These are phyloP conservation scores for Medicago lupulina DNA, from an alignment of 306 rosid species.

Conservation along the genomic window DNA sequence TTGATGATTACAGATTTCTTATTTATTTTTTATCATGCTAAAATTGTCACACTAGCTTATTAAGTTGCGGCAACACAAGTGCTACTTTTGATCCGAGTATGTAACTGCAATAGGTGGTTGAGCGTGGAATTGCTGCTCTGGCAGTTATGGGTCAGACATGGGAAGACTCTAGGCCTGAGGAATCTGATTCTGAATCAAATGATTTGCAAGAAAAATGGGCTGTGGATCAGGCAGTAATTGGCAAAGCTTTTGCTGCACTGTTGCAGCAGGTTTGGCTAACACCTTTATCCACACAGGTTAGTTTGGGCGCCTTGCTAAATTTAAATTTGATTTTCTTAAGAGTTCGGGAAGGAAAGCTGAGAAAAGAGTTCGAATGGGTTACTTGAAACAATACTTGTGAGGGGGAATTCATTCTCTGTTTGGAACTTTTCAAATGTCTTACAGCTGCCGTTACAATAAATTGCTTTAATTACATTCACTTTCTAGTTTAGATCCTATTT, in stretches of 20 bases:
- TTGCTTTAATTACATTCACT: background rate
- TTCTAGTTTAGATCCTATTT: constrained; percentile 24
- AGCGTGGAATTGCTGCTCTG: constrained; percentile 72
- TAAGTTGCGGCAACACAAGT: constrained; percentile 20
- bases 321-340: constrained; percentile 35
- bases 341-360: constrained; percentile 1
- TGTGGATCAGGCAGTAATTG: constrained; percentile 55
- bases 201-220: constrained; percentile 61
- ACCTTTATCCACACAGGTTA: constrained; percentile 58
- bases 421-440: constrained; percentile 11
- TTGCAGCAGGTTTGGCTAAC: constrained; percentile 87
- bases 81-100: constrained; percentile 24
- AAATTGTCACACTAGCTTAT: constrained; percentile 11
- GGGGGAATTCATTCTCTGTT: constrained; percentile 5
- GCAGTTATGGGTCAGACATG: constrained; percentile 81
- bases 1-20: constrained; percentile 15
- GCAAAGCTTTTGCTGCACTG: constrained; percentile 72
- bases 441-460: constrained; percentile 13
- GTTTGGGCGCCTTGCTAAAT: constrained; percentile 45
- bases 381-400: constrained; percentile 21
- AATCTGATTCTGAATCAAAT: constrained; percentile 59
- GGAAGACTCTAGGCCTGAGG: constrained; percentile 68
- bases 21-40: constrained; percentile 26
- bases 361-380: constrained; percentile 10
- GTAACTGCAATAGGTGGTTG: constrained; percentile 66